Evolutionary conservation across 2,329 filamentous ascomycete species (phyloP), one percentile per base, ranked within the genome.

Genomic region (Davidsoniella neocaledoniae): DNA sequence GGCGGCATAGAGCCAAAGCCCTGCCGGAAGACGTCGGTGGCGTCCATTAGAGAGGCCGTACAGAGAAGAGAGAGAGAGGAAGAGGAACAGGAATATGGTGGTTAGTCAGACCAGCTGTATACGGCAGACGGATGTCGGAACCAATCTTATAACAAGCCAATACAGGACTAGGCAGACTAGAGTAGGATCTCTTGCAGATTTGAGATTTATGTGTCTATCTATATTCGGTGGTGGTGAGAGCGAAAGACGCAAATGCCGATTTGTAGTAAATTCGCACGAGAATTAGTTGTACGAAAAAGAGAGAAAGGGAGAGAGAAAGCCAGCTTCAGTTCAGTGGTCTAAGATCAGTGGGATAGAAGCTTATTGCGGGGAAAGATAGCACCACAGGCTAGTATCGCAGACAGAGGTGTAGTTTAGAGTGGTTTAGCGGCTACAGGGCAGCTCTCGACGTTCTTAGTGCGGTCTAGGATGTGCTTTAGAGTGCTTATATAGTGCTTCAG

Each of bases 11-110:
- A 57, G 58, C 66, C 68, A 53, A 77, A 67, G 59, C 73, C 75
- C 61, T 75, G 76, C 56, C 73, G 73, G 58, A 79, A 77, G 58
- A 79, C 67, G 59, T 72, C 69, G 55, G 71, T 67, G 55, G 73
- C 68, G 61, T 81, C 74, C 77, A 81, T 81, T 54, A 57, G 25
- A 12, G 40, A 37, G 16, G 21, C 8, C 5, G 21, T 12, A 29
- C 7, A 7, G 16, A 48, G 2, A 21, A 29, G 4, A 7, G 16
- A 48, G 5, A 38, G 29, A 23, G 19, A 33, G 9, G 4, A 23
- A 16, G 12, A 38, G 6, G 33, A 5, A 9, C 4, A 9, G 29
- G 29, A 33, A 25, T 23, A 12, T 29, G 43, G n/a, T n/a, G 8
- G 5, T 5, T 33, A 12, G 29, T 33, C 29, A 33, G 12, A 9